Evolutionary conservation across 805 yeast species (phyloP), one percentile per base, ranked within the genome.

Genomic region (Cyberlindnera mrakii): DNA sequence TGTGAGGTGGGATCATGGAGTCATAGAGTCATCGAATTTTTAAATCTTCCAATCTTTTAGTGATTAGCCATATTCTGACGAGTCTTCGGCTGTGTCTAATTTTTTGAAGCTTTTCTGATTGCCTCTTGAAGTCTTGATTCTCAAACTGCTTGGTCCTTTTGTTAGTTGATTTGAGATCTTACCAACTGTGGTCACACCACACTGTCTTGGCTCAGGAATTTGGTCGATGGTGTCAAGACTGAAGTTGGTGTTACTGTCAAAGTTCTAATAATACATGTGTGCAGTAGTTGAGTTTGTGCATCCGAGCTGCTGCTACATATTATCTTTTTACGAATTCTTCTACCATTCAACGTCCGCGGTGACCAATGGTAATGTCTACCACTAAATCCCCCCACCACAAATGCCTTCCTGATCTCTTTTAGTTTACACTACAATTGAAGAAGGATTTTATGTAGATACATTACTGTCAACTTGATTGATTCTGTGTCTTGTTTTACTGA

Each of bases 241-340:
- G 23, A 19, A 19, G 23, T 19, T 19, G 23, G 7, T 19, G 5
- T 19, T 19, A 19, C 23, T 19, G 83, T 80, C 30, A 82, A 82
- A 3, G 23, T 60, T 82, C 81, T 59, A 89, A 88, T 45, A 83
- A 80, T 54, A 74, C 82, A 3, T 86, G 91, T 68, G 74, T 69
- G 8, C 67, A 70, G 23, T 82, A 68, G 47, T 71, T 82, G 67
- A 50, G 43, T 38, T 51, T 60, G 11, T 71, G 62, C 49, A 52
- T 68, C 27, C 35, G 41, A 8, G 39, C 43, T 30, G 57, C 49
- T 30, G 71, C 71, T 33, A 45, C 52, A 6, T 57, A 57, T 41
- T 52, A 51, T 44, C n/a, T 51, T 13, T 10, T 8, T 10, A 43
- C 45, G 35, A 42, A 41, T 11, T 14, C 14, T 20, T 40, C 51